These are phyloP conservation scores for Sicyos baderoa DNA, from an alignment of 306 rosid species.

Conservation along the genomic window DNA sequence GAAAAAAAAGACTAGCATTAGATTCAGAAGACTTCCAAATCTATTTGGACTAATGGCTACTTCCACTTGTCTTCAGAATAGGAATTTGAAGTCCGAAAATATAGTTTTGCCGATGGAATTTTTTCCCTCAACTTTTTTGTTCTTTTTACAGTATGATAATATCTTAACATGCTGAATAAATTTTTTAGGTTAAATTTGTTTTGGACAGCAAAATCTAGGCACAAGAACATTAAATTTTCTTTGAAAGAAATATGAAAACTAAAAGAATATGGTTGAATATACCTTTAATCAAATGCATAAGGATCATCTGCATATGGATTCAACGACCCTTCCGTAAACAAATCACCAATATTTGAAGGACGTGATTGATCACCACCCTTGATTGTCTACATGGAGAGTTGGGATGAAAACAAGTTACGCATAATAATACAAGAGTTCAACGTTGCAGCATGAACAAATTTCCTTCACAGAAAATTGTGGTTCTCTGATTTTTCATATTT, in stretches of 20 bases:
- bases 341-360: constrained; percentile 76
- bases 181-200: background rate
- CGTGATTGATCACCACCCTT: constrained; percentile 42
- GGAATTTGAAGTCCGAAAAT: background rate
- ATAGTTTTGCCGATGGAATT: background rate
- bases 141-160: too few relatives aligned
- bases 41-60: background rate
- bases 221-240: background rate
- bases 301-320: constrained; percentile 98
- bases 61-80: background rate
- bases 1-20: background rate
- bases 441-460: background rate
- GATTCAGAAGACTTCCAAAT: background rate
- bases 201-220: background rate
- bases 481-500: background rate
- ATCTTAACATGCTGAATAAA: background rate
- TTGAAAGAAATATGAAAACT: constrained; percentile 5
- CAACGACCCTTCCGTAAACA: constrained; percentile 94
- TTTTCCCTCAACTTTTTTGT: too few relatives aligned
- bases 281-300: constrained; percentile 90
- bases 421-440: background rate
- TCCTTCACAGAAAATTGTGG: background rate
- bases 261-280: constrained; percentile 19
- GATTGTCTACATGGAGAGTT: constrained; percentile 35
- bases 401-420: background rate